Evolutionary conservation across 2,329 filamentous ascomycete genomes (phyloP).

Genomic region (Colletotrichum phormii): DNA sequence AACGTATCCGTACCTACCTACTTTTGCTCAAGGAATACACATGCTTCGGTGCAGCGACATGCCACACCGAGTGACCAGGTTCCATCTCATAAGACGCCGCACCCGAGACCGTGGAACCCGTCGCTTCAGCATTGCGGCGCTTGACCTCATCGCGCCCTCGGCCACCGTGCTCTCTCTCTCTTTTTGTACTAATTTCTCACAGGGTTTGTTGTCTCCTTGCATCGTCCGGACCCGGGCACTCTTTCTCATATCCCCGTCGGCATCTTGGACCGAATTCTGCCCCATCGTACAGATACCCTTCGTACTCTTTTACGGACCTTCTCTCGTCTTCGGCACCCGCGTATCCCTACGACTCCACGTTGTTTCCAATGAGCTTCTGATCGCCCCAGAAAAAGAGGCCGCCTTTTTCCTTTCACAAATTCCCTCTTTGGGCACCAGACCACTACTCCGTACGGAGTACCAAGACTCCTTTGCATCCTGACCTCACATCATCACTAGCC

Average conservation of each 20-base stretch:
- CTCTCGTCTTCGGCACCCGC: not conserved
- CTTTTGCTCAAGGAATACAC: not conserved
- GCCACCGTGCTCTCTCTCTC: not conserved
- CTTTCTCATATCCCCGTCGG: not conserved
- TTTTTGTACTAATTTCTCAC: constrained; percentile 13
- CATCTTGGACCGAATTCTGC: not conserved
- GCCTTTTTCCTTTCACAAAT: not conserved
- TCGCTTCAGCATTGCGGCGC: constrained; percentile 3
- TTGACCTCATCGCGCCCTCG: constrained; percentile 22
- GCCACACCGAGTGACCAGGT: constrained; percentile 8
- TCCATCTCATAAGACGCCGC: constrained; percentile 28
- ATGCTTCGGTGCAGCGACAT: not conserved
- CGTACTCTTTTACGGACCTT: not conserved
- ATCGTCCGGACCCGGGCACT: not conserved
- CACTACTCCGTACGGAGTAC: not conserved
- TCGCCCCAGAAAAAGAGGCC: not conserved
- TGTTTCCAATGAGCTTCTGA: not conserved
- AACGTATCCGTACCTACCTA: not conserved
- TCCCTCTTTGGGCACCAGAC: constrained; percentile 2
- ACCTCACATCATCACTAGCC: constrained; percentile 30
- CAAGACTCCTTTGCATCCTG: not conserved
- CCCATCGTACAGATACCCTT: not conserved
- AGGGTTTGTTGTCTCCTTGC: not conserved
- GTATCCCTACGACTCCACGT: not conserved
- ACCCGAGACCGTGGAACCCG: constrained; percentile 23